A percentile compares a stretch with the other conserved stretches of the same genome.
Evolutionary conservation across 306 rosid species (phyloP).

Genomic region (Fagus sylvatica): DNA sequence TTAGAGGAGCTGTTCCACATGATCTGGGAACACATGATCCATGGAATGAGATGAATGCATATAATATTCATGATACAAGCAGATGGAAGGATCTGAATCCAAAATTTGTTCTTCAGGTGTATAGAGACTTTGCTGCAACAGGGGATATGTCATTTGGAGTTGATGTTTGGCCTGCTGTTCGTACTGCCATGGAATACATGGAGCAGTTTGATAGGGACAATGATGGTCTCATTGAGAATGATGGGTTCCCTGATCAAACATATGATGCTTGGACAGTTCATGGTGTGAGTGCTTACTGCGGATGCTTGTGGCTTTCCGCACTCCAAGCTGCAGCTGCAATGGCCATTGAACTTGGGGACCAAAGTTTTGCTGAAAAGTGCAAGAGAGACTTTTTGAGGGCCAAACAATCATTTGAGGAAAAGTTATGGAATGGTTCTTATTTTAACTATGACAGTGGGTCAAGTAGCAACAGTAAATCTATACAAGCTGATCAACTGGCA

Average conservation of each 20-base stretch:
- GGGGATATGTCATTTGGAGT: slow-evolving; percentile 92
- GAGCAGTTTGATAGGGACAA: slow-evolving; percentile 85
- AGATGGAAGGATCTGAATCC: slow-evolving; percentile 98
- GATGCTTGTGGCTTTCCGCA: slow-evolving; percentile 95
- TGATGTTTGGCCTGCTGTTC: slow-evolving; percentile 98
- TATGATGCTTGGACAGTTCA: slow-evolving; percentile 99
- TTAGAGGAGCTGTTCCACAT: slow-evolving; percentile 94
- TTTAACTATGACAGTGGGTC: slow-evolving; percentile 95
- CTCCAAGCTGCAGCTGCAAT: slow-evolving; percentile 98
- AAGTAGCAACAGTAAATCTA: slow-evolving; percentile 86
- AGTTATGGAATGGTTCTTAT: slow-evolving; percentile 96
- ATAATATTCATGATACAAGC: slow-evolving; percentile 94
- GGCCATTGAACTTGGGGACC: slow-evolving; percentile 85
- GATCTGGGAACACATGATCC: slow-evolving; percentile 99
- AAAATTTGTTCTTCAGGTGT: slow-evolving; percentile 91
- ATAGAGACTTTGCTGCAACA: slow-evolving; percentile 88
- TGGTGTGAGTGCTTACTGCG: slow-evolving; percentile 96
- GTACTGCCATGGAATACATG: slow-evolving; percentile 95
- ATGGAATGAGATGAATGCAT: slow-evolving; percentile 96
- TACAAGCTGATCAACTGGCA: slow-evolving; percentile 96
- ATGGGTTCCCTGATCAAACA: slow-evolving; percentile 97
- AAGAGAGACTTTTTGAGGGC: slow-evolving; percentile 84
- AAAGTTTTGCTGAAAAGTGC: slow-evolving; percentile 78
- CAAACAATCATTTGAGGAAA: slow-evolving; percentile 77
- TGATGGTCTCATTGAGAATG: slow-evolving; percentile 92